These are phyloP conservation scores for Lentinula sp. DNA, from an alignment of 768 basidiomycete species.

Conservation along the genomic window DNA sequence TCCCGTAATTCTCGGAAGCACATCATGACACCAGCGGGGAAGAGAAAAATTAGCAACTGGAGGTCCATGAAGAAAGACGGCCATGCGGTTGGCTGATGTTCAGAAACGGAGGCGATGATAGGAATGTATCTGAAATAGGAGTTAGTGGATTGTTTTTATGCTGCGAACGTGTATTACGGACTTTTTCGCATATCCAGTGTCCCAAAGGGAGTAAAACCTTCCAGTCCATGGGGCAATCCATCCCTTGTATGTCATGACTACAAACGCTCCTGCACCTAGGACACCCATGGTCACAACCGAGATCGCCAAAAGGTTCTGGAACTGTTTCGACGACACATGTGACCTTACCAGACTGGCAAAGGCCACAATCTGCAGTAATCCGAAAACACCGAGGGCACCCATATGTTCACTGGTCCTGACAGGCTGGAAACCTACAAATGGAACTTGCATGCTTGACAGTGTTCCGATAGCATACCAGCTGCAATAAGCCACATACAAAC, in stretches of 20 bases:
- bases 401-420: slow-evolving; percentile 97
- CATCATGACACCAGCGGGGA: slow-evolving; percentile 92
- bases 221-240: slow-evolving; percentile 99
- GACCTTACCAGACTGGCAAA: slow-evolving; percentile 86
- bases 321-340: slow-evolving; percentile 88
- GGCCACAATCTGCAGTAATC: slow-evolving; percentile 91
- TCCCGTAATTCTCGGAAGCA: slow-evolving; percentile 94
- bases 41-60: slow-evolving; percentile 94
- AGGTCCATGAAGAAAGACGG: slow-evolving; percentile 99
- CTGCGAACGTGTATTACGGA: slow-evolving; percentile 26
- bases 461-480: slow-evolving; percentile 99
- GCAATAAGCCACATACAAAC: slow-evolving; percentile 92
- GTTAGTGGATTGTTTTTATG: slow-evolving; percentile 8
- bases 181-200: slow-evolving; percentile 99
- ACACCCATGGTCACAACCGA: slow-evolving; percentile 66
- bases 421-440: slow-evolving; percentile 99
- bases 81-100: slow-evolving; percentile 99
- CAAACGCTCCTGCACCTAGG: slow-evolving; percentile 67
- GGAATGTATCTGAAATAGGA: slow-evolving; percentile 68
- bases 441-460: slow-evolving; percentile 97
- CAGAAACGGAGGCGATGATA: slow-evolving; percentile 97
- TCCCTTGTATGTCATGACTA: slow-evolving; percentile 83
- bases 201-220: slow-evolving; percentile 98
- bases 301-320: slow-evolving; percentile 72
- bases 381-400: slow-evolving; percentile 97